These are phyloP conservation scores for Leccinum subgranulosum DNA, from an alignment of 768 basidiomycete genomes.

Conservation along the genomic window DNA sequence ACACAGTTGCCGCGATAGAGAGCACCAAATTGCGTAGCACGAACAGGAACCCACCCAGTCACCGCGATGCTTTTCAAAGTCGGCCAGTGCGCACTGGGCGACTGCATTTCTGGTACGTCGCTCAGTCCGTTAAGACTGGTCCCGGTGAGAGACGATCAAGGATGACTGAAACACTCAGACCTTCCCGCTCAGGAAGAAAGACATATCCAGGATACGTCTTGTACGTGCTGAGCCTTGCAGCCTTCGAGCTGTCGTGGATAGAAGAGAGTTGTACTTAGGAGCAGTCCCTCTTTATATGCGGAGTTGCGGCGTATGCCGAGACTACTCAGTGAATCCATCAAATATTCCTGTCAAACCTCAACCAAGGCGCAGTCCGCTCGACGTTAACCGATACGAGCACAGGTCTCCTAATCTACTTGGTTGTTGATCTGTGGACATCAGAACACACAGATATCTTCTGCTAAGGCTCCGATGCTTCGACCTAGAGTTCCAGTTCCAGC, in stretches of 20 bases:
- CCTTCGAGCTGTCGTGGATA: slow-evolving; percentile 27
- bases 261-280: not conserved
- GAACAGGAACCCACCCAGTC: slow-evolving; percentile 21
- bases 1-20: slow-evolving; percentile 22
- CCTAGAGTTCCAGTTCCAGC: too few species aligned
- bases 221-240: slow-evolving; percentile 29
- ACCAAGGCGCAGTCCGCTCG: too few species aligned
- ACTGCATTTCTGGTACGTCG: slow-evolving; percentile 31
- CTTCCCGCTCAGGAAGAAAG: slow-evolving; percentile 32
- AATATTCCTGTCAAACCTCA: too few species aligned
- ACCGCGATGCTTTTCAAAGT: slow-evolving; percentile 29
- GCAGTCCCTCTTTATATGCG: not conserved
- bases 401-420: too few species aligned
- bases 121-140: slow-evolving; percentile 23
- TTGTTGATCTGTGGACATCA: too few species aligned
- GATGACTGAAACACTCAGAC: slow-evolving; percentile 31
- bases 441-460: too few species aligned
- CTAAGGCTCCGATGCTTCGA: too few species aligned
- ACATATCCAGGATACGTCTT: slow-evolving; percentile 9
- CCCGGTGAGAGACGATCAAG: slow-evolving; percentile 28
- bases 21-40: not conserved
- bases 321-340: too few species aligned
- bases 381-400: too few species aligned
- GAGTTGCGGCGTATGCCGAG: not conserved
- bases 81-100: slow-evolving; percentile 8